Evolutionary conservation across 139 green algal species (phyloP), one percentile per base, ranked within the genome.

Genomic region (Picochlorum sp.): DNA sequence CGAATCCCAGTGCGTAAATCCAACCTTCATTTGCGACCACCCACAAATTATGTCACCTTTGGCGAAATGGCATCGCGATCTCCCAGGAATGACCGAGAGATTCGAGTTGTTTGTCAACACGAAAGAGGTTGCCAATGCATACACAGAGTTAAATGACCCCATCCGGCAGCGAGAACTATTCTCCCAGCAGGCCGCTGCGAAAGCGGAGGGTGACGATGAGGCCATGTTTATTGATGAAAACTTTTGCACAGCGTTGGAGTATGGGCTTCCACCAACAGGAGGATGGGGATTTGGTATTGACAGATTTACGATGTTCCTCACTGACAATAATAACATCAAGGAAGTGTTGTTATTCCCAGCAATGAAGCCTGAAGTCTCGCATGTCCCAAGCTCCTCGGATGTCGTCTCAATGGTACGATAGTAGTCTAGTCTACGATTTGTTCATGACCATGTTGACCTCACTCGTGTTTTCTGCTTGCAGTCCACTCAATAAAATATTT

Each of bases 31-130:
- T 79, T 95, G 84, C 57, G 92, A 99, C 80, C 94, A 99, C 77
- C 94, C 94, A 23, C 89, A 97, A 81, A 85, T 98, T 79, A 99
- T 99, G 94, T 90, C 73, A 45, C 94, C 94, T 10, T 84, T 99
- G 15, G 94, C 94, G 67, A 99, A 99, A 80, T 97, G 88, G 88
- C 90, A 96, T 70, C 79, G 90, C 52, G 44, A 66, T 23, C 61
- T 82, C 45, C 87, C 85, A 4, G 81, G 80, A 38, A 80, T 98
- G 79, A 98, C 94, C 1, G 94, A 99, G 85, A 88, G 94, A 23
- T 99, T 99, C 72, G 94, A 99, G 83, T 82, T 98, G 44, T 99
- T 99, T 76, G 83, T 98, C 31, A 98, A 98, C 85, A 92, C 86
- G 73, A 78, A 83, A 54, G 93, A 99, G 84, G 76, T 98, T 37